A percentile compares a stretch with the other conserved stretches of the same genome.
Evolutionary conservation across 1,139 yeast genomes (phyloP).

Genomic region (Hansenula lynferdii): DNA sequence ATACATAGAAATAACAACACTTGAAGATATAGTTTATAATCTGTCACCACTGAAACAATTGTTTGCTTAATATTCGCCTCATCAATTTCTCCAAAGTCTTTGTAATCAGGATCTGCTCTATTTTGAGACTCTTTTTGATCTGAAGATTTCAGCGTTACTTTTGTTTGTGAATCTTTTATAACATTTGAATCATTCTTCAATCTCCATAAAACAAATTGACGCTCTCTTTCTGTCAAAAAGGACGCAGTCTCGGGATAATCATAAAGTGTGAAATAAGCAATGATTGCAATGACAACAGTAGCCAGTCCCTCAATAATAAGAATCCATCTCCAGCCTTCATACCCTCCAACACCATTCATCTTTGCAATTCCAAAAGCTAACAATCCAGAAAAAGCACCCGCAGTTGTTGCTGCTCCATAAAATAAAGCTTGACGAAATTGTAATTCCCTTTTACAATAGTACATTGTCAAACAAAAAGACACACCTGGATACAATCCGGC

Average conservation of each 20-base stretch:
- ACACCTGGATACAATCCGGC: not conserved
- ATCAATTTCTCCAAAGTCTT: constrained; percentile 8
- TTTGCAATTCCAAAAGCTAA: constrained; percentile 34
- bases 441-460: constrained; percentile 44
- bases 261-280: constrained; percentile 43
- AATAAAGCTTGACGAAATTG: constrained; percentile 44
- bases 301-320: constrained; percentile 53
- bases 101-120: not conserved
- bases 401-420: constrained; percentile 44
- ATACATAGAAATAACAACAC: constrained; percentile 12
- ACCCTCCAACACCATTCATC: constrained; percentile 31
- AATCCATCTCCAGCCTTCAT: constrained; percentile 54
- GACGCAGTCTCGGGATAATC: constrained; percentile 44
- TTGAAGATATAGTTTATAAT: constrained; percentile 17
- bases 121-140: too few species aligned
- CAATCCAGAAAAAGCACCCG: constrained; percentile 49
- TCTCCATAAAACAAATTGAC: constrained; percentile 39
- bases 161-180: too few species aligned
- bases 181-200: constrained; percentile 28
- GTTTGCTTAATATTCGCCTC: constrained; percentile 11
- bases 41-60: constrained; percentile 9
- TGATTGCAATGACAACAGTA: constrained; percentile 43
- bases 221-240: constrained; percentile 44
- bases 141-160: too few species aligned
- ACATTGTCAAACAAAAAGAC: constrained; percentile 37